Conservation (phyloP, 345 rosid genomes). For the Mallotus nudiflorus region DNA sequence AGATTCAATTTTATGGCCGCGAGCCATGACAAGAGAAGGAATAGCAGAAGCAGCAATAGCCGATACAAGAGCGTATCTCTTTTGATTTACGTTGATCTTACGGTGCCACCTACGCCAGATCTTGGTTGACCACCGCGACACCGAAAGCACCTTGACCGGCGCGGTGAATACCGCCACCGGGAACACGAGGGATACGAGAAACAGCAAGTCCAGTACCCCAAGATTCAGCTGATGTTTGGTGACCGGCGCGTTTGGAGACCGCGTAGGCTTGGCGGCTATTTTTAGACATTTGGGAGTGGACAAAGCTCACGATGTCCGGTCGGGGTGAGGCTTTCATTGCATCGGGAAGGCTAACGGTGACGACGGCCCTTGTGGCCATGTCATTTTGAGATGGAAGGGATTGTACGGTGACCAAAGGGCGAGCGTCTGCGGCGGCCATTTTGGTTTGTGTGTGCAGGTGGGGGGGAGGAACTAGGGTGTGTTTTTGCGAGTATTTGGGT, state of each 20-base stretch:
- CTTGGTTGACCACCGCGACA: conserved; percentile 95
- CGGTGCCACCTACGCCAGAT: conserved; percentile 99
- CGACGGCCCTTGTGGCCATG: conserved; percentile 64
- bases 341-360: conserved; percentile 65
- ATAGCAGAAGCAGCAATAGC: conserved; percentile 95
- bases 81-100: conserved; percentile 80
- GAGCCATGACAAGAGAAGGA: conserved; percentile 90
- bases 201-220: conserved; percentile 99
- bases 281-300: conserved; percentile 79
- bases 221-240: conserved; percentile 97
- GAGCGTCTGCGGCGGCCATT: conserved; percentile 50
- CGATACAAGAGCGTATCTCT: conserved; percentile 79
- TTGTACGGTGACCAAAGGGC: conserved; percentile 75
- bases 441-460: background rate
- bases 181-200: conserved; percentile 98
- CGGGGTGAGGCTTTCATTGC: conserved; percentile 82
- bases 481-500: background rate
- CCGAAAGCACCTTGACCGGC: conserved; percentile 99
- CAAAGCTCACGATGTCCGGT: conserved; percentile 73
- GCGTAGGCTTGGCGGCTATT: conserved; percentile 95
- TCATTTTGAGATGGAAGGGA: conserved; percentile 57
- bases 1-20: conserved; percentile 78
- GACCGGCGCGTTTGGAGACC: conserved; percentile 87
- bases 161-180: conserved; percentile 99
- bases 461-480: background rate